Base-by-base conservation (phyloP, 371 early-diverging fungal genomes). In the Rhizopus microsporus region DNA sequence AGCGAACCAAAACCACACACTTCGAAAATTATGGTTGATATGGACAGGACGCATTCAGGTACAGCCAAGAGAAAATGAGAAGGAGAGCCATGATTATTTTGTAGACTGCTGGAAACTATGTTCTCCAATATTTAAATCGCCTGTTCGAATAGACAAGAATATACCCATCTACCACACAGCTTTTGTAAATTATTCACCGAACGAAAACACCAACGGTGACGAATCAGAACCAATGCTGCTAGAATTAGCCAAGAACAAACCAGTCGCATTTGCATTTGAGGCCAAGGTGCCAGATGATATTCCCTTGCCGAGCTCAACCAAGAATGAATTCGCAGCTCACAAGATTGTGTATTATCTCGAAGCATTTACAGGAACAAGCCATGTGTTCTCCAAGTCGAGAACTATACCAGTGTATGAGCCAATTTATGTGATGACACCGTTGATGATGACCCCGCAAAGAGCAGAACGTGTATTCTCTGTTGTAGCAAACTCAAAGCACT, bases 21-120 rank as follows among this genome's bases (percentile, higher is more conserved):
- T 67, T 15, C 35, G 40, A 32, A 50, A 62, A 5, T 54, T 67
- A 35, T 59, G 67, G 1, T 23, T 67, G 12, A 56, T 51, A 0
- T 67, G 67, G 67, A 62, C 67, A 29, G 67, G 67, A 4, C 62
- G 58, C 45, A 62, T 67, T 34, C 58, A 58, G 34, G 67, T 62
- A 1, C 58, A 67, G 33, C 62, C 67, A 1, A 47, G 55, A 17
- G 51, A 50, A 32, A 17, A 29, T 42, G 58, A 58, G 8, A 67
- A 52, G 13, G 67, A 61, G 0, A 8, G 4, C 5, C 49, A 52
- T 1, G 55, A 17, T 5, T 58, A 58, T 8, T 67, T 67, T 38
- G 35, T 49, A 13, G 59, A 67, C 34, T 58, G 55, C 46, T 67
- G 60, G 53, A 62, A 62, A 58, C 56, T 67, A 15, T 50, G 56